Evolutionary conservation across 768 basidiomycete species (phyloP), one percentile per base, ranked within the genome.

Genomic region (Obba rivulosa): DNA sequence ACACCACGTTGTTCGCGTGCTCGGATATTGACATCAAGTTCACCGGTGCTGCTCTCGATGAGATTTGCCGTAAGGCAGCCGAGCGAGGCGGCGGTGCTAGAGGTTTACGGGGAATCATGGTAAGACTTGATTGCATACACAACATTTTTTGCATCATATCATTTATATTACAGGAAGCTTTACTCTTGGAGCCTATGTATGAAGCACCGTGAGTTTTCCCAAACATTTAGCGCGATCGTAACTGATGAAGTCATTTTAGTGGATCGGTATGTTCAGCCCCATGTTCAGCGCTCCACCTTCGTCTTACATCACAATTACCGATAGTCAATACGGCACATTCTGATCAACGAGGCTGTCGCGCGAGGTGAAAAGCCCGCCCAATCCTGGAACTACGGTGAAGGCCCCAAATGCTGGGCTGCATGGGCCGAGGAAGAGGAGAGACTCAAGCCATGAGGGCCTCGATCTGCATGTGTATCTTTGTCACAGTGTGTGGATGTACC

Each of bases 181-280:
- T 94, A 2, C 68, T 98, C 43, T 70, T 94, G 41, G 92, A 97
- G 42, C 75, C 91, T 0, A 96, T 96, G 93, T 95, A 90, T 61
- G 87, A 92, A 71, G 85, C 84, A 40, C 90, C 91, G 84, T 88
- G 66, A 79, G 85, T 81, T 13, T 34, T 41, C 34, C 20, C 45
- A n/a, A n/a, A 37, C 38, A 36, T 51, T 50, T 28, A 17, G 34
- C 34, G 13, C 34, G 50, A 8, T 42, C 25, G 23, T 20, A 51
- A 43, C 34, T 24, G 36, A 46, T 35, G 20, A 34, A 39, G 50
- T 46, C 25, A 28, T 23, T 49, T 45, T 51, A 84, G 84, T 48
- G 85, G 85, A 54, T 87, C 85, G 57, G 85, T 86, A 62, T 63
- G 83, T 60, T 8, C 43, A 7, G 25, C 21, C 44, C 34, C 3